These are phyloP conservation scores for Penicillium dipodomyicola DNA, from an alignment of 495 filamentous ascomycete genomes.

Conservation along the genomic window DNA sequence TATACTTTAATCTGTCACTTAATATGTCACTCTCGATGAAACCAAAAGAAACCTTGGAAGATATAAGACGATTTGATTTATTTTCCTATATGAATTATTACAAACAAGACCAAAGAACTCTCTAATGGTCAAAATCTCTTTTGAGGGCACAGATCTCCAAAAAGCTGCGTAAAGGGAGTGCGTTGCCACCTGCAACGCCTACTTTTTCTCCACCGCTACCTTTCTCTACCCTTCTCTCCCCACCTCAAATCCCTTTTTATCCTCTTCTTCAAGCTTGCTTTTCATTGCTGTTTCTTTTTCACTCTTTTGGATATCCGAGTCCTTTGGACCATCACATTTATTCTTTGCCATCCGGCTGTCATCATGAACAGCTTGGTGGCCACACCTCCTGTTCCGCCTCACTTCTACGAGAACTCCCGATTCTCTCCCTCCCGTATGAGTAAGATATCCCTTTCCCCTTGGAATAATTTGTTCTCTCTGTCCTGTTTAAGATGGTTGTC, in stretches of 20 bases:
- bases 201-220: constrained; percentile 42
- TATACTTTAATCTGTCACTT: background rate
- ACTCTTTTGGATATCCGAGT: constrained; percentile 15
- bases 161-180: constrained; percentile 33
- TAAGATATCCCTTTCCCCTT: constrained; percentile 38
- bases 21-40: background rate
- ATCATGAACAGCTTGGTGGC: constrained; percentile 64
- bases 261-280: constrained; percentile 32
- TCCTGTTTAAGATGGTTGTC: background rate
- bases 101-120: background rate
- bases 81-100: background rate
- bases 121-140: background rate
- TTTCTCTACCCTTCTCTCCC: constrained; percentile 42
- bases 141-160: constrained; percentile 14
- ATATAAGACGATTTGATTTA: background rate
- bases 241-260: constrained; percentile 33
- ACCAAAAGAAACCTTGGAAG: background rate
- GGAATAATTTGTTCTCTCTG: background rate
- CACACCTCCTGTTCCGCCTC: constrained; percentile 69
- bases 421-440: constrained; percentile 69
- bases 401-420: constrained; percentile 69
- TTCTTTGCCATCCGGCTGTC: constrained; percentile 39
- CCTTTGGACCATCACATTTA: constrained; percentile 14
- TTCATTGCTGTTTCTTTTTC: constrained; percentile 20
- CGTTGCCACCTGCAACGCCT: constrained; percentile 48